A percentile compares a stretch with the other conserved stretches of the same genome.
Conservation (phyloP, 2,329 filamentous ascomycete genomes). For the Chalara sp. region DNA sequence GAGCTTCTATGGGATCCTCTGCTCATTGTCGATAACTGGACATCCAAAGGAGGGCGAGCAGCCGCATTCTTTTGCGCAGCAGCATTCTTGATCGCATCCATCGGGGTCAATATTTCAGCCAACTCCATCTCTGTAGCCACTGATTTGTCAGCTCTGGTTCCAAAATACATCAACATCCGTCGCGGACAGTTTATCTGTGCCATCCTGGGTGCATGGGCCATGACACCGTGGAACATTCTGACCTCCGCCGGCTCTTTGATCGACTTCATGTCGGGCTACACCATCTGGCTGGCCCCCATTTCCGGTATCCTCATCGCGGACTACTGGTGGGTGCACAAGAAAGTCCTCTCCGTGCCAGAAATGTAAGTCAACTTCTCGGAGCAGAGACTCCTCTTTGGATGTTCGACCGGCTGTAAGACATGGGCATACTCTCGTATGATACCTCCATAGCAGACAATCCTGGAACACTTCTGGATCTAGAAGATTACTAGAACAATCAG, state of each 20-base stretch:
- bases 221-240: conserved; percentile 43
- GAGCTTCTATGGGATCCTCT: conserved; percentile 11
- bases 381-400: too few relatives aligned
- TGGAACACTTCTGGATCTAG: too few relatives aligned
- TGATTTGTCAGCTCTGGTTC: conserved; percentile 41
- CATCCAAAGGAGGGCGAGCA: conserved; percentile 22
- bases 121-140: conserved; percentile 22
- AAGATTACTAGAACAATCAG: too few relatives aligned
- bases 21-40: conserved; percentile 10
- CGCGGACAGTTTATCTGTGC: conserved; percentile 37
- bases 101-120: conserved; percentile 24
- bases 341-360: conserved; percentile 34
- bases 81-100: conserved; percentile 29
- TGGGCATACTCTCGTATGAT: too few relatives aligned
- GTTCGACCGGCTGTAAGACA: too few relatives aligned
- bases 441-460: too few relatives aligned
- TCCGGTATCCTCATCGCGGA: conserved; percentile 37
- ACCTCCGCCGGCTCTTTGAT: conserved; percentile 31
- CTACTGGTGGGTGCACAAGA: conserved; percentile 32
- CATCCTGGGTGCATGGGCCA: conserved; percentile 33
- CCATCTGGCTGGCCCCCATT: conserved; percentile 39
- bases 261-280: conserved; percentile 21
- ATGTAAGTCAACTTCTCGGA: neutral
- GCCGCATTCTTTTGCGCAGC: conserved; percentile 31
- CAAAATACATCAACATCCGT: conserved; percentile 43